A percentile compares a stretch with the other conserved stretches of the same genome.
These are phyloP conservation scores for Claviceps sorghi DNA, from an alignment of 2,329 filamentous ascomycete genomes.

Conservation along the genomic window DNA sequence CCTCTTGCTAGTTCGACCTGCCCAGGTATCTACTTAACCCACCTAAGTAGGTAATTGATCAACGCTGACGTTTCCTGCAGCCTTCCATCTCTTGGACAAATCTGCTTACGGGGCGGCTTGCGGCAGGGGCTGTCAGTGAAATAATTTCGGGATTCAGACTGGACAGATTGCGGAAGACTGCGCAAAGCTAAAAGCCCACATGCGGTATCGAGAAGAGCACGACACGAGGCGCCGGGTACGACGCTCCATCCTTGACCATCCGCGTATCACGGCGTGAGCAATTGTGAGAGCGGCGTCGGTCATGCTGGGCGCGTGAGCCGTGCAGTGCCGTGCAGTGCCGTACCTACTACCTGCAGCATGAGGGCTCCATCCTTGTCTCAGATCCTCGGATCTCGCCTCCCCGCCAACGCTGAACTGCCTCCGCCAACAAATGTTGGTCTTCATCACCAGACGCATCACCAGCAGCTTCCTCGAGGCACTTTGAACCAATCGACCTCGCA, in stretches of 20 bases:
- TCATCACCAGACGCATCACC: background rate
- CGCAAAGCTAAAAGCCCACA: too few relatives aligned
- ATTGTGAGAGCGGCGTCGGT: background rate
- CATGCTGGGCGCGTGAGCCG: background rate
- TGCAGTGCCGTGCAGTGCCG: conserved; percentile 3
- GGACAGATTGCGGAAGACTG: too few relatives aligned
- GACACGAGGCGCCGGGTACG: background rate
- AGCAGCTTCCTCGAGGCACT: background rate
- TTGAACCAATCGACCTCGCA: background rate
- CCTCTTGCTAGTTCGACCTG: too few relatives aligned
- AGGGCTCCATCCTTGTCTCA: conserved; percentile 18
- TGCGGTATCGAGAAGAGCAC: background rate
- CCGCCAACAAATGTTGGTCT: background rate
- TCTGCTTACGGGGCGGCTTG: too few relatives aligned
- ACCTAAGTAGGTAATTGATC: too few relatives aligned
- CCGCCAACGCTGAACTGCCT: conserved; percentile 4
- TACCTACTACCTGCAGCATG: conserved; percentile 11
- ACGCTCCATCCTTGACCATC: too few relatives aligned
- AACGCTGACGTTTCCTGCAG: too few relatives aligned
- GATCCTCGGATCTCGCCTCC: conserved; percentile 17
- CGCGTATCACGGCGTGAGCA: background rate
- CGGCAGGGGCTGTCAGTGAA: too few relatives aligned
- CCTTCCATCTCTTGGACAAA: too few relatives aligned
- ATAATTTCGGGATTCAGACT: too few relatives aligned
- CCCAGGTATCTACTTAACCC: too few relatives aligned